A percentile compares a stretch with the other conserved stretches of the same genome.
These are phyloP conservation scores for Ophiosphaerella korrae DNA, from an alignment of 2,329 filamentous ascomycete genomes.

Conservation along the genomic window DNA sequence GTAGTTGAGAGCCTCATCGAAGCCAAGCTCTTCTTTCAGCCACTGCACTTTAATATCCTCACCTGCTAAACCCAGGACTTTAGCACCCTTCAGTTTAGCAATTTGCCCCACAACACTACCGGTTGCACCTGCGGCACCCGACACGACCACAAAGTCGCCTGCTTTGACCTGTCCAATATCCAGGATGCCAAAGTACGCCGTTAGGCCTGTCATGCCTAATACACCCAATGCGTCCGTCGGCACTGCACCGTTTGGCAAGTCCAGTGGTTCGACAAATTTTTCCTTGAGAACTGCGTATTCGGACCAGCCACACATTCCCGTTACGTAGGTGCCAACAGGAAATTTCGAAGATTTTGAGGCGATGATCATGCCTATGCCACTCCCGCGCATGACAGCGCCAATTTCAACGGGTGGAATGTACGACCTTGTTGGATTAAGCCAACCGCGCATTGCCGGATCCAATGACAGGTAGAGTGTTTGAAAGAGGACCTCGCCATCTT, in stretches of 20 bases:
- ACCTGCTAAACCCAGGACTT: slow-evolving; percentile 59
- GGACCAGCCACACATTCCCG: slow-evolving; percentile 64
- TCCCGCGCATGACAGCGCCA: slow-evolving; percentile 71
- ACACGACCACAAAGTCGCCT: slow-evolving; percentile 77
- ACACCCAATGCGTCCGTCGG: slow-evolving; percentile 60
- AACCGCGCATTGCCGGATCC: slow-evolving; percentile 78
- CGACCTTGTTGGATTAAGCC: slow-evolving; percentile 64
- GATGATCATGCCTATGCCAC: slow-evolving; percentile 64
- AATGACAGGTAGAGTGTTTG: slow-evolving; percentile 68
- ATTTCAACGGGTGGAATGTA: slow-evolving; percentile 73
- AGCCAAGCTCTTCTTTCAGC: slow-evolving; percentile 60
- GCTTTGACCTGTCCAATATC: slow-evolving; percentile 70
- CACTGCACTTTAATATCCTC: slow-evolving; percentile 59
- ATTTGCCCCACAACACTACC: slow-evolving; percentile 79
- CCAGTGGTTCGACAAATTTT: slow-evolving; percentile 54
- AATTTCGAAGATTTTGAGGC: slow-evolving; percentile 63
- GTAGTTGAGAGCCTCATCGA: slow-evolving; percentile 63
- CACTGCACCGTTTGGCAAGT: slow-evolving; percentile 53
- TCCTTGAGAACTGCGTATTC: slow-evolving; percentile 66
- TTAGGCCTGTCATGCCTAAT: slow-evolving; percentile 70
- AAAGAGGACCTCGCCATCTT: slow-evolving; percentile 68
- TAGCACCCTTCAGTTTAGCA: slow-evolving; percentile 69
- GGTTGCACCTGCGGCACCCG: slow-evolving; percentile 77
- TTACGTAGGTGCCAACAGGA: slow-evolving; percentile 64
- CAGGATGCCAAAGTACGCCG: slow-evolving; percentile 76